Conservation (phyloP, 768 basidiomycete genomes). For the Russula ochroleuca region DNA sequence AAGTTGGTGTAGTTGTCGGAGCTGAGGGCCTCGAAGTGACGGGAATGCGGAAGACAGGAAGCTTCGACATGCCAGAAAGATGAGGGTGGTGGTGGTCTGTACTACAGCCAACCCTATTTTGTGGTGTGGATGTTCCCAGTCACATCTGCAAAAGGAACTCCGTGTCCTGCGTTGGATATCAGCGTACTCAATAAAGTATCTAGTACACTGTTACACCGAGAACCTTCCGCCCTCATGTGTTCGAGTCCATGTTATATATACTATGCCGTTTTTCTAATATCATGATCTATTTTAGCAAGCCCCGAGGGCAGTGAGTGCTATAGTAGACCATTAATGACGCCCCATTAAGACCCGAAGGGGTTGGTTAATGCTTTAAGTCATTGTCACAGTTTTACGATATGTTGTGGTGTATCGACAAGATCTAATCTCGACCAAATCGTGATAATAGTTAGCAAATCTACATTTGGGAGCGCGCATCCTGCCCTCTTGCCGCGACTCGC, state of each 20-base stretch:
- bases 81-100: background rate
- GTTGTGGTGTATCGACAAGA: background rate
- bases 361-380: too few species aligned
- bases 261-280: too few species aligned
- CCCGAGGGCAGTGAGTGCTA: too few species aligned
- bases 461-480: background rate
- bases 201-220: background rate
- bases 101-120: background rate
- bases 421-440: background rate
- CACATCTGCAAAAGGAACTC: too few species aligned
- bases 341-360: too few species aligned
- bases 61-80: background rate
- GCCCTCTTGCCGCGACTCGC: background rate
- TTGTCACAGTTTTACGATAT: too few species aligned
- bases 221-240: too few species aligned
- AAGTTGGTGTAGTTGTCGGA: background rate
- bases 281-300: too few species aligned
- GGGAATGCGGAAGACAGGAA: background rate
- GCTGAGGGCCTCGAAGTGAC: background rate
- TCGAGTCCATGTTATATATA: too few species aligned
- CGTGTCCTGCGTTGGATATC: background rate
- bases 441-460: slow-evolving; percentile 1
- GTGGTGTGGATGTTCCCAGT: background rate
- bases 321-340: too few species aligned
- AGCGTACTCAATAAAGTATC: background rate